Evolutionary conservation across 2,329 filamentous ascomycete species (phyloP), one percentile per base, ranked within the genome.

Genomic region (Sporothrix brasiliensis): DNA sequence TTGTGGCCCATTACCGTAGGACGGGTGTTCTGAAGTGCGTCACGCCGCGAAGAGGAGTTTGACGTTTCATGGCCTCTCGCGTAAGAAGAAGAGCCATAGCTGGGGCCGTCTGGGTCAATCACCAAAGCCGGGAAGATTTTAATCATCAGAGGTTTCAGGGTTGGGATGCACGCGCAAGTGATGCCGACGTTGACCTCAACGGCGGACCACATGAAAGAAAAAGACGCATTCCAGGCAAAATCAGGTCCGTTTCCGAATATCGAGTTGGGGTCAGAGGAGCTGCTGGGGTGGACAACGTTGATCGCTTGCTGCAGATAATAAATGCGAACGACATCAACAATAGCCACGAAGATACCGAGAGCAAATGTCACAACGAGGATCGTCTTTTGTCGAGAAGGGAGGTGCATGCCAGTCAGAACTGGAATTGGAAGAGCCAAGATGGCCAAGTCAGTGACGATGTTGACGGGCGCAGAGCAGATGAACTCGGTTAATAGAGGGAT

Each of bases 121-220:
- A 88, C 77, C 81, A 88, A 86, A 24, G 82, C 79, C 2, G 87
- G 87, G n/a, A 88, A 79, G 68, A 88, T 83, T 71, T 84, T 84
- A 74, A 92, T 87, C 69, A 94, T 89, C 7, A 98, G 83, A 1
- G 94, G 94, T 78, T 97, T 97, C 73, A 97, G 82, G 0, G 91
- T 94, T 10, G 94, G 94, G n/a, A 97, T 91, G 76, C 93, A 97
- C 54, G 91, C 94, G 77, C 92, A 97, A 73, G 93, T 90, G 75
- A 97, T 93, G 21, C 93, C 94, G 1, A 96, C 84, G 74, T 97
- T 95, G 76, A 97, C 93, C 79, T 97, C 94, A 69, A 97, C 89
- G 14, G 91, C 91, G 19, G 92, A 94, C 94, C 94, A 98, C 92
- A 97, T 94, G 77, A 96, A 90, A 0, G 92, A 92, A 5, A 93